A percentile compares a stretch with the other conserved stretches of the same genome.
Conservation (phyloP, 1,139 yeast genomes). For the Blastobotrys persicus region DNA sequence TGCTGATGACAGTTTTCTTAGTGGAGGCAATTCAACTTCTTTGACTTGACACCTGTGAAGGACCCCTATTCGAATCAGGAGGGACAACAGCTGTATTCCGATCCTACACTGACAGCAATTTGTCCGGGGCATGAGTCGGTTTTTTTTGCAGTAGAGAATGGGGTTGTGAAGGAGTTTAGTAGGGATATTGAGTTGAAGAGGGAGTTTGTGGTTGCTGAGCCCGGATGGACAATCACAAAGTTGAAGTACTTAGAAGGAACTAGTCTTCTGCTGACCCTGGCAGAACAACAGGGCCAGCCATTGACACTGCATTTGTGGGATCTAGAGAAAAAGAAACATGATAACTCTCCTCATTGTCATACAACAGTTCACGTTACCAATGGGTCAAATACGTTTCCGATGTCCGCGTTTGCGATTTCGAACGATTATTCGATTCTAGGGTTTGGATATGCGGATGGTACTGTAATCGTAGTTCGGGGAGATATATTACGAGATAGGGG, state of each 20-base stretch:
- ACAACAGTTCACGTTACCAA: constrained; percentile 45
- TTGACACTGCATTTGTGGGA: constrained; percentile 72
- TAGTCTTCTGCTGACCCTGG: constrained; percentile 62
- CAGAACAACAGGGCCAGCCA: constrained; percentile 67
- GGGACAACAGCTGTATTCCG: constrained; percentile 66
- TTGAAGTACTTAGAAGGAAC: constrained; percentile 49
- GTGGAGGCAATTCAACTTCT: constrained; percentile 91
- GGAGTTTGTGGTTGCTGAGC: constrained; percentile 58
- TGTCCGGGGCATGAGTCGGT: constrained; percentile 54
- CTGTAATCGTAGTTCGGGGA: constrained; percentile 78
- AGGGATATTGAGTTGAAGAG: constrained; percentile 46
- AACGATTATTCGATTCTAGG: constrained; percentile 64
- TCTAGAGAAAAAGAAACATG: constrained; percentile 38
- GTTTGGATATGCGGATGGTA: constrained; percentile 85
- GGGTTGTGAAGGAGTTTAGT: constrained; percentile 59
- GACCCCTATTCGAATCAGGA: constrained; percentile 74
- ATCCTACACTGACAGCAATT: constrained; percentile 64
- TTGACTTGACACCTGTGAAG: constrained; percentile 75
- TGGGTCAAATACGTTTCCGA: constrained; percentile 67
- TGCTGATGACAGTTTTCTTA: constrained; percentile 16
- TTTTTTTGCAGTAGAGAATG: constrained; percentile 56
- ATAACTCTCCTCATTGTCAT: constrained; percentile 42
- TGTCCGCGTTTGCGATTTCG: constrained; percentile 61
- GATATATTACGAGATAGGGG: constrained; percentile 88
- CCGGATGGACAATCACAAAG: constrained; percentile 60